These are phyloP conservation scores for Saccharomyces hybrid DNA, from an alignment of 1,139 yeast species.

Conservation along the genomic window DNA sequence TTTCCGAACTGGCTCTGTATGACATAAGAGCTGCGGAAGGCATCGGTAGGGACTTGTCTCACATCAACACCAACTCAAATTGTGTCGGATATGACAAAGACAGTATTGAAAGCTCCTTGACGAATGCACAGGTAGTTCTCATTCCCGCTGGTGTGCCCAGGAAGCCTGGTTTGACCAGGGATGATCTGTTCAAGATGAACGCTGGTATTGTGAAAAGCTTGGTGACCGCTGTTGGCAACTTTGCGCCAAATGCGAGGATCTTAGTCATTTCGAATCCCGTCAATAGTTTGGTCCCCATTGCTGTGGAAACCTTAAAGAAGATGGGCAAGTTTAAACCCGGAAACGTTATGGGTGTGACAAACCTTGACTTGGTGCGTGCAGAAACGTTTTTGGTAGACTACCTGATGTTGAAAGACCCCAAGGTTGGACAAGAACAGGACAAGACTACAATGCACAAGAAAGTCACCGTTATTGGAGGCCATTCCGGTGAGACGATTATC, in stretches of 20 bases:
- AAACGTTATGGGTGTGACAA: constrained; percentile 65
- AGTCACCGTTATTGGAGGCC: constrained; percentile 66
- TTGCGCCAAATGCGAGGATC: constrained; percentile 56
- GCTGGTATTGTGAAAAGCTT: constrained; percentile 60
- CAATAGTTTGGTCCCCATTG: constrained; percentile 69
- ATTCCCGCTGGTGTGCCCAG: constrained; percentile 83
- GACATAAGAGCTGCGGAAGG: constrained; percentile 66
- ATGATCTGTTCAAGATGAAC: constrained; percentile 66
- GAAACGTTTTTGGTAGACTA: constrained; percentile 52
- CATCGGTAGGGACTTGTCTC: constrained; percentile 68
- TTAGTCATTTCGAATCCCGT: constrained; percentile 71
- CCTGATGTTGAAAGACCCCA: constrained; percentile 12
- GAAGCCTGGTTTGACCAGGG: constrained; percentile 76
- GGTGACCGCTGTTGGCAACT: constrained; percentile 48
- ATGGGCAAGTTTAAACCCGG: constrained; percentile 46
- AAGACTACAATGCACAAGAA: constrained; percentile 38
- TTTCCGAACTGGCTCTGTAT: constrained; percentile 51
- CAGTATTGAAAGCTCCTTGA: constrained; percentile 45
- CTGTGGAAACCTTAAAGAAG: constrained; percentile 59
- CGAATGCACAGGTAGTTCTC: constrained; percentile 51
- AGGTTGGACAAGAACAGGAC: constrained; percentile 12
- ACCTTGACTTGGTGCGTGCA: constrained; percentile 63
- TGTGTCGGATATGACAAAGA: constrained; percentile 39
- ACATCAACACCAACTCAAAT: constrained; percentile 47
- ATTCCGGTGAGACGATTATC: constrained; percentile 69